Percentiles rank a stretch among this genome's conserved stretches.
phyloP scores from a whole-genome alignment of 1,284 basidiomycete genomes.

The Ustilago loliicola region DNA sequence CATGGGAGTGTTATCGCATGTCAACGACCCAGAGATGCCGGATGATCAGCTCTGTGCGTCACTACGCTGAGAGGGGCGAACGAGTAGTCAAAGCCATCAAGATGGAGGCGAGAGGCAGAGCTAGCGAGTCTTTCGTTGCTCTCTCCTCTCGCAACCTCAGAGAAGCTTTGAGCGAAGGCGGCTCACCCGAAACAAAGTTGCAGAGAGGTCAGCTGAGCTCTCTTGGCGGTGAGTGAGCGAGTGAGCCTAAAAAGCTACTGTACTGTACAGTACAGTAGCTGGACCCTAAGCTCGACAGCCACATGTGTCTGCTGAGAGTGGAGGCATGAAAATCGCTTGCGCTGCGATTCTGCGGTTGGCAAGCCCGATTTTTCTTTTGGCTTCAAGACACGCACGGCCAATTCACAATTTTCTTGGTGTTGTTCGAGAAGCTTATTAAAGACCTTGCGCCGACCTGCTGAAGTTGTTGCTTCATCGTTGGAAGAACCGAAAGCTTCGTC shows the following conservation, averaged over 20 bases:
- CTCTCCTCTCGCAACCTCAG: too few relatives aligned
- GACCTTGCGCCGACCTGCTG: background rate
- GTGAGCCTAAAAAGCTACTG: conserved; percentile 10
- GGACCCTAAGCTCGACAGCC: conserved; percentile 28
- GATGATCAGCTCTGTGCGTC: too few relatives aligned
- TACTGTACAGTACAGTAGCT: too few relatives aligned
- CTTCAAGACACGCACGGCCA: conserved; percentile 9
- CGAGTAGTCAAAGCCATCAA: too few relatives aligned
- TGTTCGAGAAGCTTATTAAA: background rate
- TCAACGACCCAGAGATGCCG: background rate
- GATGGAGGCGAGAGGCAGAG: background rate
- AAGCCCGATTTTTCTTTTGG: conserved; percentile 14
- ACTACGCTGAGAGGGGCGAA: too few relatives aligned
- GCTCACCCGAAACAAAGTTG: conserved; percentile 5
- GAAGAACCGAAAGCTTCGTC: background rate
- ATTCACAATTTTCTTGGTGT: conserved; percentile 9
- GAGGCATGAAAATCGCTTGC: conserved; percentile 16
- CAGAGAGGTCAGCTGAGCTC: conserved; percentile 15
- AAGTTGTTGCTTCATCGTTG: background rate
- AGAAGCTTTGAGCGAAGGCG: background rate
- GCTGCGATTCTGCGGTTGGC: conserved; percentile 8
- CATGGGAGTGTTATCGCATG: background rate
- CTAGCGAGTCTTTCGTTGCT: background rate
- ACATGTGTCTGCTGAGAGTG: background rate
- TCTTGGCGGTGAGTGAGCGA: background rate